Evolutionary conservation across 2,329 filamentous ascomycete genomes (phyloP), one percentile per base, ranked within the genome.

Genomic region (Hymenoscyphus albidus): DNA sequence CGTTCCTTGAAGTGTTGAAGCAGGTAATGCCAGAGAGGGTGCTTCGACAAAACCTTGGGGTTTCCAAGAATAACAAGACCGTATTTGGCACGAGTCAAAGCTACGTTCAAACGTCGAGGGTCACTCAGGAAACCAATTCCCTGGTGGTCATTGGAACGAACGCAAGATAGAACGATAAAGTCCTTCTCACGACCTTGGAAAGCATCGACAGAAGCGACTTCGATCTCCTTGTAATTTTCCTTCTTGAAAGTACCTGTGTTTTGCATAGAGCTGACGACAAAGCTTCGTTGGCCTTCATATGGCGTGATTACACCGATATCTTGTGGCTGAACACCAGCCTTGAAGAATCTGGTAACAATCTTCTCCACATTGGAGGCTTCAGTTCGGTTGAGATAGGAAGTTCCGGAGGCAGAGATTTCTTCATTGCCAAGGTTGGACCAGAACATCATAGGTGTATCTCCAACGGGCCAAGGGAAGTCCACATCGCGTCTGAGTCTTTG

Each of bases 161-260:
- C 95, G 75, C 95, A 99, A 67, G 95, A 98, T 39, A 99, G 83
- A 48, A 99, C 93, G 73, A 99, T 99, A 74, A 97, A 99, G 76
- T 99, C 95, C 80, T 99, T 99, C 80, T 99, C 95, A 81, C 95
- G 90, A 61, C 95, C 95, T 76, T 99, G 95, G 84, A 99, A 99
- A 22, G 95, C 95, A 81, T 99, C 95, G 44, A 99, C 95, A 0
- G 94, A 98, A 4, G 95, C 95, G 51, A 99, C 95, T 77, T 99
- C 95, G 31, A 99, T 94, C 74, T 98, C 94, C 80, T 98, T 98
- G 83, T 99, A 99, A 73, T 90, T 87, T 76, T 99, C 95, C 80
- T 99, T 99, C 81, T 96, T 97, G 82, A 96, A 97, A 0, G 92
- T 96, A 61, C 95, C 95, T 13, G 91, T 95, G 68, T 94, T 93